Base-by-base conservation (phyloP, 2,329 filamentous ascomycete genomes). In the Aspergillus novoparasiticus region DNA sequence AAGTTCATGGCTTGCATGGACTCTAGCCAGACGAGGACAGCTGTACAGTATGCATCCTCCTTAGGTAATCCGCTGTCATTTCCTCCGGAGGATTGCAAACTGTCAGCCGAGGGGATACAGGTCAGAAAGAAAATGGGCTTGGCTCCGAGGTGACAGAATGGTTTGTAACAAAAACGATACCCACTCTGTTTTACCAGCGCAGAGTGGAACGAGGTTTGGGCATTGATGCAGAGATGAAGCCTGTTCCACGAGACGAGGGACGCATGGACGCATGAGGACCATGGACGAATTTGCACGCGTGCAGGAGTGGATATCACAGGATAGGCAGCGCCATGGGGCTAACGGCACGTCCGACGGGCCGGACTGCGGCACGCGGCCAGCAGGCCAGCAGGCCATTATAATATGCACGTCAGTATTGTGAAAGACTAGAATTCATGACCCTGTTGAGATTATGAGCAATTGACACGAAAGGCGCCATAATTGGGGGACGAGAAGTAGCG, bases 291-390 rank as follows among this genome's bases (percentile, higher is more conserved):
- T 68, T 57, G 66, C 66, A 62, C 58, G 63, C 63, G 36, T 68
- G 67, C 68, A 68, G 64, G 61, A 58, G 66, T 69, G 66, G 66
- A 70, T 69, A 66, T 60, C 58, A 50, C 26, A 62, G 57, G 57
- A 64, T 59, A 45, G 64, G 34, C 59, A 63, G 66, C 57, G 54
- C 56, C 66, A 64, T 68, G 67, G 67, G 67, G 67, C 68, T 67
- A 66, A 62, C 64, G 62, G 68, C 61, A 71, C 59, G 65, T 57
- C 67, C 63, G 64, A 72, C 69, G 70, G 68, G 62, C 69, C 69
- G 69, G 64, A 39, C 60, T 68, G 66, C 66, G 63, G 64, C 63
- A 64, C 67, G 66, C 66, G 65, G 69, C 66, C 68, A 66, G 62
- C 53, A 64, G 50, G 32, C 57, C 60, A 63, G 62, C 60, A 68